Evolutionary conservation across 2,329 filamentous ascomycete species (phyloP), one percentile per base, ranked within the genome.

Genomic region (Dactylonectria estremocensis): DNA sequence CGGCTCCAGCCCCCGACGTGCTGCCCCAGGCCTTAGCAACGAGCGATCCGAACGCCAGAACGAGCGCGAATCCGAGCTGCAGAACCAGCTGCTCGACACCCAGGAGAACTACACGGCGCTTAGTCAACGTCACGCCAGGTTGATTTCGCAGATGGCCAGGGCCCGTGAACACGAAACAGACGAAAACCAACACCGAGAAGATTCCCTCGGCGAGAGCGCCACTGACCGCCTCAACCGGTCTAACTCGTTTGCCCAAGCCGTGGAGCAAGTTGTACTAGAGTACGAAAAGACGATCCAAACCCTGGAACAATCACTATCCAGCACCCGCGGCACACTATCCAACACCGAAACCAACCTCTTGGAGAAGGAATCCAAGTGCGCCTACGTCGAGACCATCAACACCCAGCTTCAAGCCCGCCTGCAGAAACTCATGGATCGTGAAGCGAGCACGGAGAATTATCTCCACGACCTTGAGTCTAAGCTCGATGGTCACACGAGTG

Each of bases 211-310:
- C 61, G 94, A 95, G 78, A 93, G 86, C 73, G 94, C 95, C 1
- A 92, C 95, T 24, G 95, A 98, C 79, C 89, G 96, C 60, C 84
- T 98, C 71, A 97, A 98, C 79, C 91, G 96, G 46, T 99, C 97
- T 18, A 97, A 97, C 79, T 97, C 94, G 0, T 98, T 99, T 78
- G 95, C 95, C 1, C 93, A 97, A 78, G 95, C 95, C 31, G 95
- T 99, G 20, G 96, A 99, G 77, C 93, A 97, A 77, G 94, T 99
- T 22, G 94, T 99, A 3, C 85, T 98, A 55, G 96, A 99, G 81
- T 99, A 99, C 78, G 97, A 99, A 80, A 98, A 97, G 86, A 99
- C 97, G 0, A 99, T 99, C 56, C 95, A 98, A 79, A 92, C 90
- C 60, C 88, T 99, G 16, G 96, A 99, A 80, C 91, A 95, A 57